Percentiles rank a stretch among this genome's conserved stretches.
phyloP scores from a whole-genome alignment of 495 filamentous ascomycete genomes.

The Durotheca rogersii region DNA sequence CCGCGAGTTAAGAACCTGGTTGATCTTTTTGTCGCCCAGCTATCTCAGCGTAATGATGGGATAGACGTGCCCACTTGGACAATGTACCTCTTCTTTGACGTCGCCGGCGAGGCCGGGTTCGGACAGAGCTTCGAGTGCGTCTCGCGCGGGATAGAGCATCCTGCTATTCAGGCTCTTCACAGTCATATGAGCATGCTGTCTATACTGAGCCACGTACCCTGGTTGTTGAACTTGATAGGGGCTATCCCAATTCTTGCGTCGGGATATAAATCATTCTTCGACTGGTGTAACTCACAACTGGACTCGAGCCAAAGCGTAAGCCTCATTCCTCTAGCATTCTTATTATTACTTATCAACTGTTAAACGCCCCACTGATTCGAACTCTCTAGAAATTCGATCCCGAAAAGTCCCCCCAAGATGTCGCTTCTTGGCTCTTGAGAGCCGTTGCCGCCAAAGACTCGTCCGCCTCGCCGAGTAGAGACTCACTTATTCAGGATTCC shows the following conservation, averaged over 20 bases:
- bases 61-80: conserved; percentile 33
- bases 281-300: conserved; percentile 12
- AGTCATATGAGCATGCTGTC: conserved; percentile 38
- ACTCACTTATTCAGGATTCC: conserved; percentile 18
- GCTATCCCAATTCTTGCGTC: conserved; percentile 10
- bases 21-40: conserved; percentile 30
- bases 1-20: conserved; percentile 28
- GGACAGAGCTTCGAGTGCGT: conserved; percentile 44
- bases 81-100: conserved; percentile 37
- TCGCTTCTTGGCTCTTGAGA: conserved; percentile 33
- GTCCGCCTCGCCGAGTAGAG: conserved; percentile 17
- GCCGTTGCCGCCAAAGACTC: conserved; percentile 20
- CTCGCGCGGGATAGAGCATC: conserved; percentile 25
- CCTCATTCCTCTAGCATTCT: background rate
- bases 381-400: conserved; percentile 1
- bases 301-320: conserved; percentile 18
- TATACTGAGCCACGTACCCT: conserved; percentile 36
- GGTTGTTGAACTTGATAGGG: conserved; percentile 34
- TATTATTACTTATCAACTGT: background rate
- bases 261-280: conserved; percentile 7
- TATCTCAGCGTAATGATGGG: conserved; percentile 16
- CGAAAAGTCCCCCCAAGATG: conserved; percentile 18
- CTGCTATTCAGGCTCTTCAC: conserved; percentile 35
- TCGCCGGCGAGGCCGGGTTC: conserved; percentile 30
- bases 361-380: no score